Evolutionary conservation across 495 filamentous ascomycete species (phyloP).

Genomic region (Trichoderma gamsii): DNA sequence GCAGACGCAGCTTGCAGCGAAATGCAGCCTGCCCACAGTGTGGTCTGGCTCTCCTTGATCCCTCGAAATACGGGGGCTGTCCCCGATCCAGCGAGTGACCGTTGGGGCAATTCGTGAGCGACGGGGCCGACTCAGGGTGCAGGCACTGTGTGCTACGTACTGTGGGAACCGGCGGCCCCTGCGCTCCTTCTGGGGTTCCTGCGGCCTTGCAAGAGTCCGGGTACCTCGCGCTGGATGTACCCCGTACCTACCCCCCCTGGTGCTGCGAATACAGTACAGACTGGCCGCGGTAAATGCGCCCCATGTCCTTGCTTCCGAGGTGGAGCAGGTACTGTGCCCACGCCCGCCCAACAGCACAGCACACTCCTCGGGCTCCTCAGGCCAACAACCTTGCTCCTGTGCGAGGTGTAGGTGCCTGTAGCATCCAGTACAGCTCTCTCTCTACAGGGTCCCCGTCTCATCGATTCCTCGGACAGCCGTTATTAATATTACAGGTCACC

Average conservation of each 20-base stretch:
- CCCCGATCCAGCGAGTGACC: not conserved
- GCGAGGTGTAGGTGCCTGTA: not conserved
- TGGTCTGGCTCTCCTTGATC: not conserved
- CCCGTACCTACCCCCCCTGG: too few species aligned
- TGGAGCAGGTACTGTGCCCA: too few species aligned
- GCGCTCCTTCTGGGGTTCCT: too few species aligned
- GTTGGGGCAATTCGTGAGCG: not conserved
- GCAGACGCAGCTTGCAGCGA: not conserved
- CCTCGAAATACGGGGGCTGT: not conserved
- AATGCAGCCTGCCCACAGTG: not conserved
- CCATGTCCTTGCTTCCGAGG: too few species aligned
- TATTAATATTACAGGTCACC: slow-evolving; percentile 13
- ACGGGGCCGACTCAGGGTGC: not conserved
- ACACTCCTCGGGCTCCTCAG: too few species aligned
- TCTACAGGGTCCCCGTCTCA: not conserved
- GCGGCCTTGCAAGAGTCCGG: too few species aligned
- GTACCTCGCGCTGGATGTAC: too few species aligned
- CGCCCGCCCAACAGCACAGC: too few species aligned
- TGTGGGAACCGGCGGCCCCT: not conserved
- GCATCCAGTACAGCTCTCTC: slow-evolving; percentile 1
- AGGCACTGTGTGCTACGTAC: not conserved
- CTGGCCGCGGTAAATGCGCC: too few species aligned
- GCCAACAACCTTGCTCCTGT: too few species aligned
- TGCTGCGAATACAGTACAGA: too few species aligned
- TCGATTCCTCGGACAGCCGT: not conserved